Evolutionary conservation across 2,329 filamentous ascomycete genomes (phyloP).

Genomic region (Fusarium zealandicum): DNA sequence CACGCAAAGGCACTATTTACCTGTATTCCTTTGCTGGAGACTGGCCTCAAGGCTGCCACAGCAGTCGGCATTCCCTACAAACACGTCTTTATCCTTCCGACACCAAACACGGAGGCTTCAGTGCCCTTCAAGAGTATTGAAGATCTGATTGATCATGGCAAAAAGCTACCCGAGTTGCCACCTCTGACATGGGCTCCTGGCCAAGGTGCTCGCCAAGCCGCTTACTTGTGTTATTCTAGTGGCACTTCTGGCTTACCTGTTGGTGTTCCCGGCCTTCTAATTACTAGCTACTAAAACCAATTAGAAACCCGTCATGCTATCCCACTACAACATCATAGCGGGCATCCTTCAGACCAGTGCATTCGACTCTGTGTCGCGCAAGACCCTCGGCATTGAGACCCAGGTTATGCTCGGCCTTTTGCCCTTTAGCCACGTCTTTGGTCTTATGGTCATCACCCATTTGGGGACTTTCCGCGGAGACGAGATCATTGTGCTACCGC

Average conservation of each 20-base stretch:
- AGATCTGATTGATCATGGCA: constrained; percentile 68
- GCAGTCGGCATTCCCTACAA: constrained; percentile 67
- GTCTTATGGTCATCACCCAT: constrained; percentile 74
- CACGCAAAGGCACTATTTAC: constrained; percentile 75
- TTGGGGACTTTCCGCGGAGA: constrained; percentile 74
- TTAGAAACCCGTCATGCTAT: constrained; percentile 85
- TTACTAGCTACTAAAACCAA: neutral
- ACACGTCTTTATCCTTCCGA: constrained; percentile 72
- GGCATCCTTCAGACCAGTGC: constrained; percentile 69
- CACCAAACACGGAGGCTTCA: constrained; percentile 53
- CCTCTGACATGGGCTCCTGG: constrained; percentile 65
- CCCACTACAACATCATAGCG: constrained; percentile 79
- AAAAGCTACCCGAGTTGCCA: constrained; percentile 58
- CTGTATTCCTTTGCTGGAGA: constrained; percentile 69
- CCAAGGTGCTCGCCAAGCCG: constrained; percentile 70
- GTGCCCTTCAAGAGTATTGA: constrained; percentile 68
- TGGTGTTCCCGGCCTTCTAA: constrained; percentile 5
- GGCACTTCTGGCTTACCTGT: constrained; percentile 81
- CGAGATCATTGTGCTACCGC: constrained; percentile 74
- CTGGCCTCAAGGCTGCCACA: constrained; percentile 68
- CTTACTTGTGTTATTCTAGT: constrained; percentile 81
- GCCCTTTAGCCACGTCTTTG: constrained; percentile 84
- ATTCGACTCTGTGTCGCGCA: constrained; percentile 50
- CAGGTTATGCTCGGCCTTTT: constrained; percentile 69
- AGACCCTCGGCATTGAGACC: constrained; percentile 47